A percentile compares a stretch with the other conserved stretches of the same genome.
phyloP scores from a whole-genome alignment of 140 eudicot species.

The Senecio squalidus region DNA sequence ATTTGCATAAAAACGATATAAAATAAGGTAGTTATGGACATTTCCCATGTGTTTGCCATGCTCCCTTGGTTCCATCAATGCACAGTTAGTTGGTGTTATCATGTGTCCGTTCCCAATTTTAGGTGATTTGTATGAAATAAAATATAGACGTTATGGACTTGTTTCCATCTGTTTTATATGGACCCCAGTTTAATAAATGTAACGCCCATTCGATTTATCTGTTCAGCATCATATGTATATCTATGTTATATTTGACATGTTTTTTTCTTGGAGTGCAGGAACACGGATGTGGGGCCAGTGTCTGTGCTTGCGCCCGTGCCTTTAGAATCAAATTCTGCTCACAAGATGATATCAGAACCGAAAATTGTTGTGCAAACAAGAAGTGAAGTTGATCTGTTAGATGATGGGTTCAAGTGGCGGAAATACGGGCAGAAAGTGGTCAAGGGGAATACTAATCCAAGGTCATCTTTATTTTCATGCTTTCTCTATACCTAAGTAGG shows the following conservation, averaged over 20 bases:
- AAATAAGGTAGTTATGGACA: too few species aligned
- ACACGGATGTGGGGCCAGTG: conserved; percentile 33
- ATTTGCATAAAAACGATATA: too few species aligned
- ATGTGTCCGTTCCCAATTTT: too few species aligned
- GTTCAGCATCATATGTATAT: neutral
- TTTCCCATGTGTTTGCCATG: too few species aligned
- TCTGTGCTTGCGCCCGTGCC: conserved; percentile 12
- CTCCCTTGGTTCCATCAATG: too few species aligned
- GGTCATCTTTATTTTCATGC: conserved; percentile 30
- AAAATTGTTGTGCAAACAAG: conserved; percentile 85
- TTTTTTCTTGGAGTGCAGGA: conserved; percentile 39
- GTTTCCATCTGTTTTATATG: too few species aligned
- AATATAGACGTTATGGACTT: too few species aligned
- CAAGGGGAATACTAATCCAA: conserved; percentile 90
- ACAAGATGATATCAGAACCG: conserved; percentile 57
- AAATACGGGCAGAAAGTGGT: conserved; percentile 97
- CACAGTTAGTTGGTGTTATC: too few species aligned
- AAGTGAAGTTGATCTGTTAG: conserved; percentile 94
- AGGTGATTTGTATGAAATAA: too few species aligned
- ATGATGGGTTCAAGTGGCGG: conserved; percentile 95
- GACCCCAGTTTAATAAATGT: neutral
- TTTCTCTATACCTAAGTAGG: neutral
- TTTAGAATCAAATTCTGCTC: conserved; percentile 37
- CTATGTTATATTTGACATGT: conserved; percentile 1
- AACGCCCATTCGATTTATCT: neutral